These are phyloP conservation scores for Trichoderma erinaceum DNA, from an alignment of 495 filamentous ascomycete species.

Conservation along the genomic window DNA sequence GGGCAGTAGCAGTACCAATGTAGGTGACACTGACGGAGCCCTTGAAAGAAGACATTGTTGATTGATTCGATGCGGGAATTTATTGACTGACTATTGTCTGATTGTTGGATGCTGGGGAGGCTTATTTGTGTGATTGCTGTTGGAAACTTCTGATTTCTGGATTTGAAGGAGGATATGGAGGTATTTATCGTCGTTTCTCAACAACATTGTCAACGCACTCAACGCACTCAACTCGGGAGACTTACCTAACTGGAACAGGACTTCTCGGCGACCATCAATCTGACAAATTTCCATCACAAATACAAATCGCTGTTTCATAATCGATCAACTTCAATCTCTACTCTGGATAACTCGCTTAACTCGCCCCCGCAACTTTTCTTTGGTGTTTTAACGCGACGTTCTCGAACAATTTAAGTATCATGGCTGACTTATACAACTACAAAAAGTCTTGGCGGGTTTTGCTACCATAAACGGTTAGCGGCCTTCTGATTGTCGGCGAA, in stretches of 20 bases:
- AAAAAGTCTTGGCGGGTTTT: conserved; percentile 1
- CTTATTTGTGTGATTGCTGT: not conserved
- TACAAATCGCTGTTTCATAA: not conserved
- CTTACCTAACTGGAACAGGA: not conserved
- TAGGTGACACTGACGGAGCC: conserved; percentile 34
- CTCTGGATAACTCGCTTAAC: not conserved
- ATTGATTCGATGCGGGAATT: not conserved
- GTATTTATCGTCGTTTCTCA: not conserved
- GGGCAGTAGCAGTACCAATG: conserved; percentile 48
- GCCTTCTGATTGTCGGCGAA: not conserved
- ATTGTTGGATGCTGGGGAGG: not conserved
- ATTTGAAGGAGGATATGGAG: not conserved
- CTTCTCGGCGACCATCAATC: not conserved
- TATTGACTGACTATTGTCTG: not conserved
- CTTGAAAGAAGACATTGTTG: conserved; percentile 16
- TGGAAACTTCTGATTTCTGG: not conserved
- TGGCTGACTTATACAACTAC: not conserved
- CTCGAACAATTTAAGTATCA: not conserved
- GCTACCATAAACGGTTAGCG: not conserved
- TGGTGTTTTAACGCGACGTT: not conserved
- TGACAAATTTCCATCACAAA: not conserved
- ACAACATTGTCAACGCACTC: not conserved
- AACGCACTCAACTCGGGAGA: not conserved
- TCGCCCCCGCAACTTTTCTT: not conserved
- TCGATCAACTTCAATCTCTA: not conserved